Evolutionary conservation across 495 filamentous ascomycete genomes (phyloP), one percentile per base, ranked within the genome.

Genomic region (Penicillium maclennaniae): DNA sequence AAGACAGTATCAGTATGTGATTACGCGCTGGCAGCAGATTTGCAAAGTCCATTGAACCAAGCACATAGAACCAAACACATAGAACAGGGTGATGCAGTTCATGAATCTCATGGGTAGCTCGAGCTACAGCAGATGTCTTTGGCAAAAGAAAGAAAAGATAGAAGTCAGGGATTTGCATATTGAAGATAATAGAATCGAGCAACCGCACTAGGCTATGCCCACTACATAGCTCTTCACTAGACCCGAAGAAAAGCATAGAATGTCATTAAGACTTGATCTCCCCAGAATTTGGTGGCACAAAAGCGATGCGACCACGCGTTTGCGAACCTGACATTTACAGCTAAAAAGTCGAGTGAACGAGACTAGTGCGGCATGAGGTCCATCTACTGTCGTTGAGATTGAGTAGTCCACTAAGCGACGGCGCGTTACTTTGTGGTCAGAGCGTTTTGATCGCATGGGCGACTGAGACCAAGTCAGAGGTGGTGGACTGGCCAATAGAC

Each of bases 351-450:
- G 17, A 14, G 0, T 21, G 45, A 38, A 38, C 28, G 26, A 34
- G 17, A 17, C 17, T 34, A 36, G 27, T 23, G 26, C 28, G 27
- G 28, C 12, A 26, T 4, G 25, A 21, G 27, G 25, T 16, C 19
- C 16, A 54, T 48, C 19, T 25, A 27, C 17, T 16, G 45, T 43
- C 25, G 45, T 44, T 49, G 23, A 55, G 26, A 49, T 54, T 54
- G 28, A 20, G 46, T 55, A 45, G 43, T 25, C 8, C 31, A 19
- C 39, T 48, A 48, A 48, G 39, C 19, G 6, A 17, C 31, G 19
- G 9, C 9, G 28, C 21, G 28, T 31, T 37, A 34, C 20, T 15
- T 45, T 45, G 27, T n/a, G n/a, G 27, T 20, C 3, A 12, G 9
- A 45, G 43, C 19, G 43, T n/a, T 17, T 45, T 27, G 44, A 19